Evolutionary conservation across 106 monocot genomes (phyloP), one percentile per base, ranked within the genome.

Genomic region (Chionographis japonica): DNA sequence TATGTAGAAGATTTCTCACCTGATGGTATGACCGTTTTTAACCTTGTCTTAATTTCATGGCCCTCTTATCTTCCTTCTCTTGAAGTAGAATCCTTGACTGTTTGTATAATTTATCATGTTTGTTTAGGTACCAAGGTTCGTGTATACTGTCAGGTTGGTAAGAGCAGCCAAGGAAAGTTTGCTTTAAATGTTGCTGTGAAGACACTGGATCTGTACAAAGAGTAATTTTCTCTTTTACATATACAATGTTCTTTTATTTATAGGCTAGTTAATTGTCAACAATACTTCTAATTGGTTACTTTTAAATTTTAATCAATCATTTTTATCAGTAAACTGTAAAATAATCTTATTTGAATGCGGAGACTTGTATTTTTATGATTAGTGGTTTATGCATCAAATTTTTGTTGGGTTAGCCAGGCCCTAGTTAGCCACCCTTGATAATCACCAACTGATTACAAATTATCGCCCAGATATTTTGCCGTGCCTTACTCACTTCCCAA

Each of bases 161-260:
- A 89, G 69, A 80, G 73, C 58, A 76, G 65, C 50, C 95, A 97
- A 85, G 95, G 95, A 39, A 89, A 84, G 35, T 92, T 97, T 80
- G 89, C 95, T 71, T 77, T 97, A 63, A 92, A 92, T 83, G 89
- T 97, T 80, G 95, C 86, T 63, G 84, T 92, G 74, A 89, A 85
- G 74, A 80, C 89, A 20, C 71, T 97, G 70, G 79, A 84, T 64
- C 42, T 97, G 14, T 97, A 86, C 56, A 82, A 79, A 82, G 71
- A 80, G 95, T 97, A 68, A 70, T 49, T 7, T 40, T 71, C 41
- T 4, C 55, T 4, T 2, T 15, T 67, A 19, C 54, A 52, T 62
- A 50, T 16, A 41, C 46, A 6, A 46, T 46, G 9, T 46, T 10
- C 46, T 46, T 46, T 10, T 46, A 46, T 46, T 6, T 46, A 46